Evolutionary conservation across 1,284 basidiomycete species (phyloP).

Genomic region (Rhodotorula glutinis): DNA sequence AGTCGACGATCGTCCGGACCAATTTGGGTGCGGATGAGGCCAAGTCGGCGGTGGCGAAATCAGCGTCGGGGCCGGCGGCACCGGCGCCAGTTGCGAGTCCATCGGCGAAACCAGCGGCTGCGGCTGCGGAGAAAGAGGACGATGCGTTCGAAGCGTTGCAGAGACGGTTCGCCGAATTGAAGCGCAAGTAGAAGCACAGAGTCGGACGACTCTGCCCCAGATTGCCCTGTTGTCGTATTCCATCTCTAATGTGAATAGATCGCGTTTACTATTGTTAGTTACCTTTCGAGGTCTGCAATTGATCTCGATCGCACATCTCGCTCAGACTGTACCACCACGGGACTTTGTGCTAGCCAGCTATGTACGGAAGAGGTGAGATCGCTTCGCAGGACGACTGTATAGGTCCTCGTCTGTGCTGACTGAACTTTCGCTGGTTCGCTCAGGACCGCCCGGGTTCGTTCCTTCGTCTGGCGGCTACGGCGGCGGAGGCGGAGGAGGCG

Average conservation of each 20-base stretch:
- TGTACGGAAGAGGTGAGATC: conserved; percentile 26
- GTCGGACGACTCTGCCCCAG: no score
- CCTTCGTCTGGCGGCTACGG: conserved; percentile 11
- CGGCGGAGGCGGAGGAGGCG: conserved; percentile 11
- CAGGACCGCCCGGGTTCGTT: background rate
- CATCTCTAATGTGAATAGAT: no score
- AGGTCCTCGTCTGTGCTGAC: background rate
- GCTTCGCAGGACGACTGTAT: no score
- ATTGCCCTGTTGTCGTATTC: background rate
- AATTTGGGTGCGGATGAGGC: conserved; percentile 19
- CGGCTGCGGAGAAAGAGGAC: conserved; percentile 46
- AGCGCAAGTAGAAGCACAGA: conserved; percentile 45
- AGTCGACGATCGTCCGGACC: conserved; percentile 23
- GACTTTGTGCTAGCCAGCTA: background rate
- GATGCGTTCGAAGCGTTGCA: conserved; percentile 70
- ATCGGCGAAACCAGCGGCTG: background rate
- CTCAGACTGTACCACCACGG: no score
- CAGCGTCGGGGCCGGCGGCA: background rate
- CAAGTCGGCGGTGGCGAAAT: background rate
- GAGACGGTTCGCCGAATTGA: conserved; percentile 72
- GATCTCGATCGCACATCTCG: background rate
- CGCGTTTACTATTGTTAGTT: no score
- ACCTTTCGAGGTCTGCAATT: no score
- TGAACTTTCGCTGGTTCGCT: background rate
- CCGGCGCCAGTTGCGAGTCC: background rate